phyloP scores from a whole-genome alignment of 257 asterid genomes.

The Euphrasia confusa region DNA sequence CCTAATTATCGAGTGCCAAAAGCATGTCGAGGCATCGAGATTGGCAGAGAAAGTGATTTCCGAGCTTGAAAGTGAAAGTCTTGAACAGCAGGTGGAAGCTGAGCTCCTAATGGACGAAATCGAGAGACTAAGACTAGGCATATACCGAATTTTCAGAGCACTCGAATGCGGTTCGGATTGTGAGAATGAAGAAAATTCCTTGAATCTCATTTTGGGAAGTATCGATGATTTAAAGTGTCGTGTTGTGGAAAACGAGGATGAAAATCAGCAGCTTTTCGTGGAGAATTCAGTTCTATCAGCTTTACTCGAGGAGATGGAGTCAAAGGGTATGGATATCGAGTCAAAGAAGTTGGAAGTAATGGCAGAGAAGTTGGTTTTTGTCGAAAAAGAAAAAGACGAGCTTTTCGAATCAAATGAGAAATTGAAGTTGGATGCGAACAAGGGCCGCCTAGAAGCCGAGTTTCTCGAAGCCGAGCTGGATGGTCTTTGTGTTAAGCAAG shows the following conservation, averaged over 20 bases:
- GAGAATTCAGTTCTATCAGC: conserved; percentile 78
- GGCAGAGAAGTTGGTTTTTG: conserved; percentile 43
- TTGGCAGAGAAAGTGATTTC: conserved; percentile 80
- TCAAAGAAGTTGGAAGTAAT: conserved; percentile 42
- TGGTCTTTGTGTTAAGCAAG: conserved; percentile 41
- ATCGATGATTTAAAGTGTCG: conserved; percentile 54
- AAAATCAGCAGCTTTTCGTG: conserved; percentile 54
- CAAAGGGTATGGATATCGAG: conserved; percentile 58
- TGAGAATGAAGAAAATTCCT: conserved; percentile 51
- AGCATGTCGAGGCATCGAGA: conserved; percentile 83
- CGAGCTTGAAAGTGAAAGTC: conserved; percentile 87
- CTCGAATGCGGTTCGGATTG: conserved; percentile 40
- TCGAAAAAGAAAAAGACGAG: conserved; percentile 47
- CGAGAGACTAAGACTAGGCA: conserved; percentile 60
- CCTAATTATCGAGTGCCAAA: conserved; percentile 73
- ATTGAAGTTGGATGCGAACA: conserved; percentile 41
- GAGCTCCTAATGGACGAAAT: conserved; percentile 81
- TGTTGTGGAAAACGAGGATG: conserved; percentile 53
- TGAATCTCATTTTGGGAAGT: conserved; percentile 43
- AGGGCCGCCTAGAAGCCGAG: conserved; percentile 36
- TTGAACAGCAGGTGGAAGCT: conserved; percentile 93
- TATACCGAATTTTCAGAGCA: conserved; percentile 60
- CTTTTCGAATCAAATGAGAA: conserved; percentile 49
- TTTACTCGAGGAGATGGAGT: conserved; percentile 64
- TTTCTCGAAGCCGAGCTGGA: conserved; percentile 45